Base-by-base conservation (phyloP, 352 stramenopile genomes). In the Globisporangium spiculum region DNA sequence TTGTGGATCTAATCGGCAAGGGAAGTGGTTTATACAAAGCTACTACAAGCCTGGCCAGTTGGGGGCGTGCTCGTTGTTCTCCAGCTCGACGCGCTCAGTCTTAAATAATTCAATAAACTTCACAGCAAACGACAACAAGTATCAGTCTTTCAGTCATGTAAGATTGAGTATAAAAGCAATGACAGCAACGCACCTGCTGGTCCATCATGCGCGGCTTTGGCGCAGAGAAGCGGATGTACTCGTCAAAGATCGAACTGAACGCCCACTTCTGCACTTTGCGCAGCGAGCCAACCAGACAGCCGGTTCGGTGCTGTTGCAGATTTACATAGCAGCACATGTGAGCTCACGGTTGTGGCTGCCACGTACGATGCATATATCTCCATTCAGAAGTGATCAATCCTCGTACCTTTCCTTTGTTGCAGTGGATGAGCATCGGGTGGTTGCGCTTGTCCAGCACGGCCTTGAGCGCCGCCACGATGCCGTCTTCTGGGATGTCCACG, bases 191-290 rank as follows among this genome's bases (percentile, higher is more conserved):
- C 55, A 94, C 84, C 76, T 94, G 85, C 67, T 96, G 87, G 76
- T 95, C 87, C 84, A 93, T 92, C 80, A 96, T 93, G 34, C 89
- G 84, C 9, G 85, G 83, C 67, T 96, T 96, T 10, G 89, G 89
- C 5, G 80, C 76, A 5, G 89, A 94, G 67, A 94, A 94, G 53
- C 87, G 84, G 48, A 93, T 91, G 76, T 95, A 95, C 69, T 95
- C 87, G 71, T 93, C 83, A 56, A 93, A 91, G 54, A 92, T 92
- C 38, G 84, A 92, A 69, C 84, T 91, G 64, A 92, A 91, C 20
- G 82, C 85, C 87, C 87, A 95, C 64, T 83, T 81, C 74, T 92
- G 85, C 44, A 95, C 84, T 57, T 93, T 93, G 30, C 87, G 81
- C 66, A 95, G 57, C 41, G 83, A 92, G 30, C 87, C 87, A 4